Evolutionary conservation across 2,329 filamentous ascomycete genomes (phyloP), one percentile per base, ranked within the genome.

Genomic region (Scedosporium aurantiacum): DNA sequence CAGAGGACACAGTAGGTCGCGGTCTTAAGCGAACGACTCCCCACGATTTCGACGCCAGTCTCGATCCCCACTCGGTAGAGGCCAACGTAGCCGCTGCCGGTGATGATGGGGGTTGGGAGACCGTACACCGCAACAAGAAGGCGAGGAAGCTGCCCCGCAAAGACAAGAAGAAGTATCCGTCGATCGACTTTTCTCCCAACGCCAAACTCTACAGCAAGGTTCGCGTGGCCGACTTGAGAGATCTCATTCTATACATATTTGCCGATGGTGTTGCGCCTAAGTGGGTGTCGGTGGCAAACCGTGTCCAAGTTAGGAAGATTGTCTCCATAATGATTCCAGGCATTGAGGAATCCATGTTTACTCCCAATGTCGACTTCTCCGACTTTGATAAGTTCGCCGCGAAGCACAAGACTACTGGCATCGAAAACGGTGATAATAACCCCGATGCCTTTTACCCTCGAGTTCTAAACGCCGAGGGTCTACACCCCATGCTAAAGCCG

Each of bases 301-400:
- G 86, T 55, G 80, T 82, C 5, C 78, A 85, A 63, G 85, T 89
- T 67, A 78, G 84, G 65, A 95, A 94, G 74, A 88, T 95, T 32
- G 92, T 97, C 32, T 83, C 90, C 47, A 77, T 99, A 66, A 93
- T 97, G 89, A 86, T 97, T 10, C 94, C 94, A 10, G 94, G 94
- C 0, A 76, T 99, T 25, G 93, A 97, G 70, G 83, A 90, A 68
- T 88, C 85, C 64, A 94, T 97, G 89, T 96, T 97, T 75, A 80
- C 83, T 12, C 57, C 55, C 40, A 70, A 74, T 43, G 77, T 81
- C 43, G 75, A 84, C 65, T 80, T 79, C 57, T 70, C 73, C 8
- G 73, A 70, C 1, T 83, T 79, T 67, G 65, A 64, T 61, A 60
- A 68, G 57, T 67, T 70, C 23, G 66, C 68, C 62, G 63, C 67